A percentile compares a stretch with the other conserved stretches of the same genome.
phyloP scores from a whole-genome alignment of 306 rosid genomes.

The Comarum palustre region DNA sequence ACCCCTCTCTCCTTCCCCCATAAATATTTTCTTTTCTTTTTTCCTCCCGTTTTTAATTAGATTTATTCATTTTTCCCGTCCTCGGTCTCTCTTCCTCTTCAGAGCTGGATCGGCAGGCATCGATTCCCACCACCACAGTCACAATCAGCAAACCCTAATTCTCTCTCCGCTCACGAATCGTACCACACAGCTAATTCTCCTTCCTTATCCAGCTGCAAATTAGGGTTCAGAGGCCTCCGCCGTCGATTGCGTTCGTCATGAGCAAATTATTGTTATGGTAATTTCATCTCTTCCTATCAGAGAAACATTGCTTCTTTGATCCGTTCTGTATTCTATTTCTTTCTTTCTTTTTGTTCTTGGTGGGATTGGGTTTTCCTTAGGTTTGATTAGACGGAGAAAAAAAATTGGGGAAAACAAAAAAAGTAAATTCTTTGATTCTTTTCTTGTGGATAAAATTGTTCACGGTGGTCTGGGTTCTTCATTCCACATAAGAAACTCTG shows the following conservation, averaged over 20 bases:
- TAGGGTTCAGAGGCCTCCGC: conserved; percentile 36
- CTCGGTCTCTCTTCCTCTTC: conserved; percentile 21
- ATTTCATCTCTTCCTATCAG: not conserved
- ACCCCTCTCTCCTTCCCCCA: not conserved
- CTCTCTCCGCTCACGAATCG: not conserved
- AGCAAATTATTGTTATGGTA: conserved; percentile 49
- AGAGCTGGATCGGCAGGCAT: conserved; percentile 66
- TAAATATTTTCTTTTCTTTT: not conserved
- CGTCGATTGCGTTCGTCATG: conserved; percentile 29
- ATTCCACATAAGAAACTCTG: conserved; percentile 51
- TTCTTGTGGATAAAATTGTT: conserved; percentile 41
- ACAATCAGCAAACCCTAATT: conserved; percentile 3
- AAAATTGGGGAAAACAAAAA: not conserved
- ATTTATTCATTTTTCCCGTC: conserved; percentile 12
- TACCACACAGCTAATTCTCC: not conserved
- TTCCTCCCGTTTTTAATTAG: not conserved
- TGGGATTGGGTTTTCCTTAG: conserved; percentile 16
- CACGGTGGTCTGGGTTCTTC: conserved; percentile 28
- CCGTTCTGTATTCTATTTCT: conserved; percentile 1
- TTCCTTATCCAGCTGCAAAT: not conserved
- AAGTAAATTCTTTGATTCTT: conserved; percentile 32
- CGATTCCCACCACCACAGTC: conserved; percentile 40
- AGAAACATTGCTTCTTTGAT: conserved; percentile 17
- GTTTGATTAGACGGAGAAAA: conserved; percentile 33
- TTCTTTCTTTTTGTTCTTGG: not conserved